Conservation (phyloP, 306 rosid species). For the Cyamopsis tetragonoloba region DNA sequence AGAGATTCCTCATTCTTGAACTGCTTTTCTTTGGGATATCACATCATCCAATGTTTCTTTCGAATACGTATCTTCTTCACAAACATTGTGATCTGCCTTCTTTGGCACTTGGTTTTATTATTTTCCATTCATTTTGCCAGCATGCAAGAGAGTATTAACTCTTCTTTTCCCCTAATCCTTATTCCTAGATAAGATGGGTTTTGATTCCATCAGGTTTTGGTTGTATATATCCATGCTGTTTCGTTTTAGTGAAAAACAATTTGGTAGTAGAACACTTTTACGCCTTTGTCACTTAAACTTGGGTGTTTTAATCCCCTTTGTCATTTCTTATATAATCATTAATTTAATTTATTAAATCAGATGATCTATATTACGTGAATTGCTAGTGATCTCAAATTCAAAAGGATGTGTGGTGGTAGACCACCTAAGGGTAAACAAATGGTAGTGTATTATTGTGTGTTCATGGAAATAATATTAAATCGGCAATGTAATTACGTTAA, state of each 20-base stretch:
- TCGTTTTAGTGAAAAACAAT: neutral
- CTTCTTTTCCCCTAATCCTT: slow-evolving; percentile 24
- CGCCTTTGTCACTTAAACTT: neutral
- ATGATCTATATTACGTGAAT: too few relatives aligned
- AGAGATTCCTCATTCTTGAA: slow-evolving; percentile 13
- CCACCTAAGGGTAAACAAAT: too few relatives aligned
- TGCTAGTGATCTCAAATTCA: too few relatives aligned
- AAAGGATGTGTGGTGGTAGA: too few relatives aligned
- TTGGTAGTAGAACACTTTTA: neutral
- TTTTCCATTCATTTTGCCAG: neutral
- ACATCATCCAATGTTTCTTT: slow-evolving; percentile 11
- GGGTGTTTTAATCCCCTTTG: neutral
- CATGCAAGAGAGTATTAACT: slow-evolving; percentile 13
- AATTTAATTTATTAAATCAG: too few relatives aligned
- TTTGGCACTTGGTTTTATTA: neutral
- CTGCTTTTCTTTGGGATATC: neutral
- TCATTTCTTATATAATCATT: too few relatives aligned
- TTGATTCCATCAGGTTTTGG: slow-evolving; percentile 18
- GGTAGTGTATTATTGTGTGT: too few relatives aligned
- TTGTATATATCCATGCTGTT: slow-evolving; percentile 16
- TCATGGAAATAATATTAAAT: too few relatives aligned
- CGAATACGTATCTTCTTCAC: slow-evolving; percentile 10
- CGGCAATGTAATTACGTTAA: too few relatives aligned
- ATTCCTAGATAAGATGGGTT: neutral
- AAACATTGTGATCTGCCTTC: neutral